A percentile compares a stretch with the other conserved stretches of the same genome.
These are phyloP conservation scores for Aspergillus tamarii DNA, from an alignment of 2,329 filamentous ascomycete genomes.

Conservation along the genomic window DNA sequence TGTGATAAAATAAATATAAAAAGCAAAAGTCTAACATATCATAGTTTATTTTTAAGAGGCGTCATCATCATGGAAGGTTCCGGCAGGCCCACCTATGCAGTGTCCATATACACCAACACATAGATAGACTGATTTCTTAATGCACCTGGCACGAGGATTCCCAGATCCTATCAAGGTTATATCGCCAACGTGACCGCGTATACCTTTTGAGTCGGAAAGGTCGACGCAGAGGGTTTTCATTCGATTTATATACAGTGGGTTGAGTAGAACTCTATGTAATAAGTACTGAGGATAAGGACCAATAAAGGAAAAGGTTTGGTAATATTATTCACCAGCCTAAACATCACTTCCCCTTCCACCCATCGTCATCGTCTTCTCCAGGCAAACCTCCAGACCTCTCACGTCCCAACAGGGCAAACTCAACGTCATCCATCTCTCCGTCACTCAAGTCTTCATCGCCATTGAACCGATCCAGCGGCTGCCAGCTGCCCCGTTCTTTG, in stretches of 20 bases:
- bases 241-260: not conserved
- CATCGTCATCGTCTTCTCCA: not conserved
- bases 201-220: not conserved
- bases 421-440: slow-evolving; percentile 14
- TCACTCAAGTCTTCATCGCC: slow-evolving; percentile 18
- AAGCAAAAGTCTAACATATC: not conserved
- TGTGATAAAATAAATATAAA: not conserved
- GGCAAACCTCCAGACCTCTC: not conserved
- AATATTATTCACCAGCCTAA: not conserved
- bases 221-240: too few relatives aligned
- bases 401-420: slow-evolving; percentile 17
- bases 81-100: not conserved
- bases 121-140: too few relatives aligned
- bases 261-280: not conserved
- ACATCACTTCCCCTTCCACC: not conserved
- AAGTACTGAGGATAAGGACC: not conserved
- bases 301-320: not conserved
- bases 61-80: not conserved
- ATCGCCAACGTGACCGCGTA: not conserved
- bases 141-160: not conserved
- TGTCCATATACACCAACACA: not conserved
- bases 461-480: slow-evolving; percentile 8
- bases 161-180: not conserved
- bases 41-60: not conserved
- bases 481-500: slow-evolving; percentile 12